Base-by-base conservation (phyloP, 495 filamentous ascomycete genomes). In the Staphylotrichum tortipilum region DNA sequence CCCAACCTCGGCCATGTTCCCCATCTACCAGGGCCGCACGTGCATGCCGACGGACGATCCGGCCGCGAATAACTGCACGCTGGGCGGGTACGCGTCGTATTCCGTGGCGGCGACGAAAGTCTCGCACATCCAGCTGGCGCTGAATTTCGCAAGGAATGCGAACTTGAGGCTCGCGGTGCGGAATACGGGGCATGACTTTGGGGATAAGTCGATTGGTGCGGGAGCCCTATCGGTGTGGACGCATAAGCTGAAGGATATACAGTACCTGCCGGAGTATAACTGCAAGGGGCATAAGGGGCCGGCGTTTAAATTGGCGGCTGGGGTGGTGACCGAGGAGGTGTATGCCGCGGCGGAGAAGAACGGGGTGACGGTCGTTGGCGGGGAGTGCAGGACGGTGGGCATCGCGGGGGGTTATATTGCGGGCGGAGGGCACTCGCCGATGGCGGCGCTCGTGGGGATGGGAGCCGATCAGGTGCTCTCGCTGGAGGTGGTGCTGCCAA, bases 141-240 rank as follows among this genome's bases (percentile, higher is more conserved):
- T 88, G 15, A 79, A 80, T 59, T 79, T 85, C 63, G 83, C 82
- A 1, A 69, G 76, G 3, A 77, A 78, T 19, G 42, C 67, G 3
- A 77, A 78, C 36, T 49, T 86, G 10, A 71, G 83, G 28, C 65
- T 88, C 12, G 77, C 81, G 0, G 68, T 87, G 17, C 70, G 73
- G 66, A 86, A 85, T 53, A 89, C 83, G 2, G 84, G 85, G 23
- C 83, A 80, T 51, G 78, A 80, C 57, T 74, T 76, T 45, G 65
- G 59, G 21, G 78, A 73, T 22, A 68, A 77, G 52, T 73, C 72
- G 6, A 69, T 71, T 3, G 72, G 77, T 41, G 62, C 73, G 9
- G 73, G 67, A 23, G 68, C 76, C 7, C 57, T 85, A 18, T 72
- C 74, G 21, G 56, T 85, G 24, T 85, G 81, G 80, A 85, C 80